Conservation (phyloP, 371 early-diverging fungal genomes). For the Syncephalis plumigaleata region DNA sequence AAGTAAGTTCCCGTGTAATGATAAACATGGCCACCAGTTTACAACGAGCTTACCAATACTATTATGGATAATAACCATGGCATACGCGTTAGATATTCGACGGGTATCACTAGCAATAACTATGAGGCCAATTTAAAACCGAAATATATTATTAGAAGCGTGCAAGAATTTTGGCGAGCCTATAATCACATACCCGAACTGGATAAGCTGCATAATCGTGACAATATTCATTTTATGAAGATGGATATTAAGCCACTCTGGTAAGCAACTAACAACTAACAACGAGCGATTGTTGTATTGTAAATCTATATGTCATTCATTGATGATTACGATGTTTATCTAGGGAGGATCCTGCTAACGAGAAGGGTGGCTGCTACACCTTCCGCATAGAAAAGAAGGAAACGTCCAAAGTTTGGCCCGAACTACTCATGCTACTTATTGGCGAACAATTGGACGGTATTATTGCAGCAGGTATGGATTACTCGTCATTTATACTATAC, state of each 20-base stretch:
- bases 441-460: conserved; percentile 35
- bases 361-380: conserved; percentile 56
- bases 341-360: conserved; percentile 66
- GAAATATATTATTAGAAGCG: conserved; percentile 33
- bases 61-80: not conserved
- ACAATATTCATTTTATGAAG: conserved; percentile 7
- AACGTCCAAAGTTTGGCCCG: conserved; percentile 29
- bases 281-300: conserved; percentile 30
- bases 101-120: conserved; percentile 25
- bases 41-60: not conserved
- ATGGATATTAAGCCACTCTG: conserved; percentile 9
- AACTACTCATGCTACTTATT: conserved; percentile 32
- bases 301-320: conserved; percentile 2
- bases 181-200: conserved; percentile 8
- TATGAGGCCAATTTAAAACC: conserved; percentile 35
- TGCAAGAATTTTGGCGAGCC: conserved; percentile 17
- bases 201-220: conserved; percentile 8
- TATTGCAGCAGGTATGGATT: conserved; percentile 17
- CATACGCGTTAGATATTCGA: conserved; percentile 18
- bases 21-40: not conserved
- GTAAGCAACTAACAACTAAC: conserved; percentile 27
- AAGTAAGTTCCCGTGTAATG: conserved; percentile 20
- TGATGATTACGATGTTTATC: conserved; percentile 41
- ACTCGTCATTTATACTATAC: not conserved
- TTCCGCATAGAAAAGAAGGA: conserved; percentile 37